These are phyloP conservation scores for Trichomonascus vanleenenianus DNA, from an alignment of 805 yeast genomes.

Conservation along the genomic window DNA sequence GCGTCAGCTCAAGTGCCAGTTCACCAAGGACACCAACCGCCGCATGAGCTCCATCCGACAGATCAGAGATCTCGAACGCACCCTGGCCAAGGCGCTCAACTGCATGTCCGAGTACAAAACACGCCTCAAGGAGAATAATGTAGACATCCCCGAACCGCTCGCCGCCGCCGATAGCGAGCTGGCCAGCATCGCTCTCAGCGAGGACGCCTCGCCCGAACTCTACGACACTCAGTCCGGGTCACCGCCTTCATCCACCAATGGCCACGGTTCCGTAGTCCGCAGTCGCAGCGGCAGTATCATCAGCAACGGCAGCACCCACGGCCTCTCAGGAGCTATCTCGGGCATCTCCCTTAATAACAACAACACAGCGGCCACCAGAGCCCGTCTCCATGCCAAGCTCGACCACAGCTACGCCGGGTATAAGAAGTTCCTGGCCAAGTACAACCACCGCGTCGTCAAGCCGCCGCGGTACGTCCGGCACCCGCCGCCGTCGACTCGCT, in stretches of 20 bases:
- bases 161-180: not conserved
- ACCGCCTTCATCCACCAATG: no score
- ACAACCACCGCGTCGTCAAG: conserved; percentile 1
- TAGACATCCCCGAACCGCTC: conserved; percentile 9
- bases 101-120: conserved; percentile 10
- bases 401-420: conserved; percentile 3
- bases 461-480: not conserved
- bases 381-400: not conserved
- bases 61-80: conserved; percentile 15
- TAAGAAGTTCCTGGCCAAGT: conserved; percentile 1
- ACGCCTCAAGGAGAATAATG: conserved; percentile 13
- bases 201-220: not conserved
- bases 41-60: conserved; percentile 21
- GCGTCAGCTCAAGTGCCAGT: conserved; percentile 24
- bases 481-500: not conserved
- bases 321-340: no score
- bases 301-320: no score
- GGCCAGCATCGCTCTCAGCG: conserved; percentile 7
- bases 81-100: conserved; percentile 8
- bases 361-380: no score
- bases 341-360: no score
- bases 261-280: no score
- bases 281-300: no score
- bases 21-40: conserved; percentile 23
- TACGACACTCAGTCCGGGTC: no score